These are phyloP conservation scores for Pseudocercospora fijiensis DNA, from an alignment of 2,329 filamentous ascomycete genomes.

Conservation along the genomic window DNA sequence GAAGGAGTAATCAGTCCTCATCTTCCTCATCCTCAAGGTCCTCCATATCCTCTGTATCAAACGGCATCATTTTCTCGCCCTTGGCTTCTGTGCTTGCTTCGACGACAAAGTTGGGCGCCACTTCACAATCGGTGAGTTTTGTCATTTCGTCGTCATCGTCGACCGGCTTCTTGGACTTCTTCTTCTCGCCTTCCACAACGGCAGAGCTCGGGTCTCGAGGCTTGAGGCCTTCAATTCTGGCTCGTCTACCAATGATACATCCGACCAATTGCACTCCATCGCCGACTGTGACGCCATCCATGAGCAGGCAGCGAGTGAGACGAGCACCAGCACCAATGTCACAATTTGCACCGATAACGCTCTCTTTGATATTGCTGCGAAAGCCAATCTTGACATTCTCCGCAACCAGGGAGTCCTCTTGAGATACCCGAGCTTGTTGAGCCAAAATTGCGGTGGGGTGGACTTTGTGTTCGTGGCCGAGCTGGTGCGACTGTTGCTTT, in stretches of 20 bases:
- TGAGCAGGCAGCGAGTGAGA: conserved; percentile 81
- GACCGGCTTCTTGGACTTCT: conserved; percentile 46
- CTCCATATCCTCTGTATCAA: conserved; percentile 43
- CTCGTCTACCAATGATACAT: conserved; percentile 79
- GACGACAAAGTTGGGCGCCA: conserved; percentile 80
- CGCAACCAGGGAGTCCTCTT: conserved; percentile 76
- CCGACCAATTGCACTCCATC: conserved; percentile 81
- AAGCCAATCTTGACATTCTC: conserved; percentile 88
- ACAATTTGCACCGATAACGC: conserved; percentile 82
- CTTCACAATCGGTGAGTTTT: conserved; percentile 81
- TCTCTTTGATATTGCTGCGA: conserved; percentile 89
- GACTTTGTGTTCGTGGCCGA: conserved; percentile 76
- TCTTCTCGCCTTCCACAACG: conserved; percentile 46
- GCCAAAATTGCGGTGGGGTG: conserved; percentile 81
- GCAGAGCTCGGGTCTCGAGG: conserved; percentile 17
- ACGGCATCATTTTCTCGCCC: conserved; percentile 62
- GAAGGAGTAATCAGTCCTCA: conserved; percentile 15
- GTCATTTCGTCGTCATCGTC: conserved; percentile 51
- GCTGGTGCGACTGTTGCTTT: conserved; percentile 68
- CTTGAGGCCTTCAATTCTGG: conserved; percentile 69
- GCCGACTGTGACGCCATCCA: conserved; percentile 86
- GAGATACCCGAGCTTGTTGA: conserved; percentile 75
- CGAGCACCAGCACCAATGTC: conserved; percentile 84
- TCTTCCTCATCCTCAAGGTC: conserved; percentile 36
- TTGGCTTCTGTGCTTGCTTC: conserved; percentile 71